Percentiles rank a stretch among this genome's conserved stretches.
Evolutionary conservation across 2,329 filamentous ascomycete species (phyloP).

Genomic region (Sclerotinia nivalis): DNA sequence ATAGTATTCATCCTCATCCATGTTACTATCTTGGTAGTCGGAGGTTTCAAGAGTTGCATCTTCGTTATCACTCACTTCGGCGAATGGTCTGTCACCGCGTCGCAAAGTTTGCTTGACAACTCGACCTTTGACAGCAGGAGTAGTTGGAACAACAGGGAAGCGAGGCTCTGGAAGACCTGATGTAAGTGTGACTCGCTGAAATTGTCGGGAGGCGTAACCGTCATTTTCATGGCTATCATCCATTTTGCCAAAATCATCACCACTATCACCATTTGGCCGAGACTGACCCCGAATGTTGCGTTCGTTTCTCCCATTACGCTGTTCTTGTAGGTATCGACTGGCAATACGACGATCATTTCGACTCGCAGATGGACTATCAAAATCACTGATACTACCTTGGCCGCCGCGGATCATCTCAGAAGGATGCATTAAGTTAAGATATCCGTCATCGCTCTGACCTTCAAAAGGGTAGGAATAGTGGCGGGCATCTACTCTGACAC

Average conservation of each 20-base stretch:
- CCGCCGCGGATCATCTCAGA: not conserved
- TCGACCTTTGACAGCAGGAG: conserved; percentile 11
- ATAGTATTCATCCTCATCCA: not conserved
- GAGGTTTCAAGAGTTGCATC: not conserved
- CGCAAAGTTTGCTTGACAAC: conserved; percentile 15
- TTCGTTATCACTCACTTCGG: not conserved
- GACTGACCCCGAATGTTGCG: not conserved
- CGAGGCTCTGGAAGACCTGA: not conserved
- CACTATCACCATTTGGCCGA: not conserved
- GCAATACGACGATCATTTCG: not conserved
- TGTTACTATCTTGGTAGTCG: not conserved
- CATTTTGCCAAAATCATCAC: not conserved
- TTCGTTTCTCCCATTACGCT: not conserved
- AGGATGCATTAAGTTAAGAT: not conserved
- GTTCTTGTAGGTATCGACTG: not conserved
- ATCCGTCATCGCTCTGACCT: not conserved
- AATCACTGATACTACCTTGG: not conserved
- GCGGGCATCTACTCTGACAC: not conserved
- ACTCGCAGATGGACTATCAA: not conserved
- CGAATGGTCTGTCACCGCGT: not conserved
- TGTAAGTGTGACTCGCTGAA: conserved; percentile 1
- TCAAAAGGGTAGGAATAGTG: not conserved
- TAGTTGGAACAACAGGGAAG: not conserved
- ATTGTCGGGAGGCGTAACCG: not conserved
- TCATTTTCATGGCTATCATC: not conserved